phyloP scores from a whole-genome alignment of 768 basidiomycete species.

The Hysterangium stoloniferum region DNA sequence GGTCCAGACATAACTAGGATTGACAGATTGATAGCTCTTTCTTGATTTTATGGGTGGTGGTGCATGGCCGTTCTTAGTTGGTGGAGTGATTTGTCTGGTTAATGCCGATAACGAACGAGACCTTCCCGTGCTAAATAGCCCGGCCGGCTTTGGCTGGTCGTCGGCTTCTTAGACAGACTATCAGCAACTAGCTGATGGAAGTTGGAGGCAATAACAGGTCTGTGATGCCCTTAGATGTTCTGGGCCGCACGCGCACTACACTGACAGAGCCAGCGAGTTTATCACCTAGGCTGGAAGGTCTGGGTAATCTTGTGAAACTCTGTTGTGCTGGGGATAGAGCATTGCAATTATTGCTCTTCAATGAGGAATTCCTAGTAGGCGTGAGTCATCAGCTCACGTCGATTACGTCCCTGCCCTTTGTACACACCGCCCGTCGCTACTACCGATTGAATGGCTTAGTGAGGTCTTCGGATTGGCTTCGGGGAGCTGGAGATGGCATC shows the following conservation, averaged over 20 bases:
- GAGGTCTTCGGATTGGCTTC: constrained; percentile 77
- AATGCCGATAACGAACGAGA: constrained; percentile 94
- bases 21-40: constrained; percentile 82
- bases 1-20: constrained; percentile 71
- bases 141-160: constrained; percentile 66
- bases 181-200: constrained; percentile 73
- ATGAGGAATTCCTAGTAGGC: constrained; percentile 87
- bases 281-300: constrained; percentile 70
- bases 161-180: constrained; percentile 82
- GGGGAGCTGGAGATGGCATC: constrained; percentile 47
- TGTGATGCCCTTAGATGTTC: constrained; percentile 90
- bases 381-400: constrained; percentile 84
- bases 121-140: constrained; percentile 92
- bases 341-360: constrained; percentile 91
- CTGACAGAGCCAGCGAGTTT: constrained; percentile 85
- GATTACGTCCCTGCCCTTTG: constrained; percentile 89
- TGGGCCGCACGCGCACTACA: constrained; percentile 85
- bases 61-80: constrained; percentile 88
- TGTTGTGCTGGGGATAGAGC: constrained; percentile 82
- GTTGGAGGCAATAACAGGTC: constrained; percentile 90
- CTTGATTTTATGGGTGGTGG: constrained; percentile 81
- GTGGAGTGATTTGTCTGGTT: constrained; percentile 95
- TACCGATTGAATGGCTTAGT: constrained; percentile 87
- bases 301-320: constrained; percentile 75
- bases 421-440: constrained; percentile 88